A percentile compares a stretch with the other conserved stretches of the same genome.
Conservation (phyloP, 805 yeast genomes). For the Saturnispora galanensis region DNA sequence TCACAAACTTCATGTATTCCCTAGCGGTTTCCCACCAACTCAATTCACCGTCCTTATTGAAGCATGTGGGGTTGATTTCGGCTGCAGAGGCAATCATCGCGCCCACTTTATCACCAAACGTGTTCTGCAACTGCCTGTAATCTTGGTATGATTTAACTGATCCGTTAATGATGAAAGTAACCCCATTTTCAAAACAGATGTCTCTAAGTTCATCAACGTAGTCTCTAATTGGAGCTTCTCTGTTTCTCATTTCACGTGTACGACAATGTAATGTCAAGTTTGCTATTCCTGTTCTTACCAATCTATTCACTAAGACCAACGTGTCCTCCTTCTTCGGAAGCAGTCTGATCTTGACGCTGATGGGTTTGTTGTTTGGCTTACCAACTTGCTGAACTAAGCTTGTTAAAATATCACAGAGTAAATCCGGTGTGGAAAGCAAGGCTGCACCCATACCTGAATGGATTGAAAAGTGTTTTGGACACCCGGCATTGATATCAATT, state of each 20-base stretch:
- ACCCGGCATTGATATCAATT: constrained; percentile 90
- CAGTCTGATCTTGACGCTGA: constrained; percentile 83
- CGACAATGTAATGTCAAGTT: constrained; percentile 90
- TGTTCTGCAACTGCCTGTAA: constrained; percentile 37
- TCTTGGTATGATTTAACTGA: constrained; percentile 50
- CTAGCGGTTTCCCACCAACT: constrained; percentile 46
- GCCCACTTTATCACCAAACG: constrained; percentile 58
- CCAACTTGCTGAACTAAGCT: constrained; percentile 76
- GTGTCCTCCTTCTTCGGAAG: constrained; percentile 57
- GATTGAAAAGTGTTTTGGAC: constrained; percentile 91
- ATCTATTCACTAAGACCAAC: constrained; percentile 42
- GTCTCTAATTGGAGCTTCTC: constrained; percentile 71
- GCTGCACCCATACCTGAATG: constrained; percentile 99
- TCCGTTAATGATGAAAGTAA: constrained; percentile 78
- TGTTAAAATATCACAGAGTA: constrained; percentile 56
- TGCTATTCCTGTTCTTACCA: constrained; percentile 70
- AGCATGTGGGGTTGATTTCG: constrained; percentile 77
- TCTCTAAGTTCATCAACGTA: constrained; percentile 53
- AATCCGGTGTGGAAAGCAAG: constrained; percentile 69
- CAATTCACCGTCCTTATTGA: constrained; percentile 34
- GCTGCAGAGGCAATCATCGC: constrained; percentile 93
- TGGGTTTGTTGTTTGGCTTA: constrained; percentile 61
- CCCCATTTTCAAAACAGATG: constrained; percentile 50
- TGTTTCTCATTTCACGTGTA: constrained; percentile 76
- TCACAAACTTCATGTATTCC: constrained; percentile 49